These are phyloP conservation scores for Conringia planisiliqua DNA, from an alignment of 345 rosid species.

Conservation along the genomic window DNA sequence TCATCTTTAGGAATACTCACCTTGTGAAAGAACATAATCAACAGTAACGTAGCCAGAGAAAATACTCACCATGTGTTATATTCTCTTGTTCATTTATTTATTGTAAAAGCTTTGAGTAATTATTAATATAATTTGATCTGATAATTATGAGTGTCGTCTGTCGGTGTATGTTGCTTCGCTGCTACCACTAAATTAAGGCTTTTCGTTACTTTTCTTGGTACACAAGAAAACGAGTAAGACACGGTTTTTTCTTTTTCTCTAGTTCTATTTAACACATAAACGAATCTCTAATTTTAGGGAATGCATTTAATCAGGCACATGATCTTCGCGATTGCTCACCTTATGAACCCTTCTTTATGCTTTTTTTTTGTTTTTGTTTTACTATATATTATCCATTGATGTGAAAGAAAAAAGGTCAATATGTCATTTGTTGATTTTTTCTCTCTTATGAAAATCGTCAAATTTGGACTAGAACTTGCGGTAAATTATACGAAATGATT, in stretches of 20 bases:
- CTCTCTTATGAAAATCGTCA: not conserved
- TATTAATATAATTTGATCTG: not conserved
- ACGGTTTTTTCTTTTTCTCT: not conserved
- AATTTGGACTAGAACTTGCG: not conserved
- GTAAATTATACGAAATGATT: not conserved
- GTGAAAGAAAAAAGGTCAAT: not conserved
- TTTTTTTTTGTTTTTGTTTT: not conserved
- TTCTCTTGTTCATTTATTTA: not conserved
- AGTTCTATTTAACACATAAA: not conserved
- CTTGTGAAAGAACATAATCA: too few species aligned
- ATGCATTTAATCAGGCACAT: slow-evolving; percentile 21
- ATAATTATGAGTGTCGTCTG: slow-evolving; percentile 15
- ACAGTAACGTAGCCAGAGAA: too few species aligned
- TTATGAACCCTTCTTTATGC: not conserved
- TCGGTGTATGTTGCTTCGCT: slow-evolving; percentile 17
- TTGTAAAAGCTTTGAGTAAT: not conserved
- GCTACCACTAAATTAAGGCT: slow-evolving; percentile 2
- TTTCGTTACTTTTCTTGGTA: slow-evolving; percentile 30
- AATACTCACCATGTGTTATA: too few species aligned
- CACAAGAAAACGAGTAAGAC: slow-evolving; percentile 30
- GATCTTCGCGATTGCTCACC: slow-evolving; percentile 19
- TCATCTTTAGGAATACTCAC: too few species aligned
- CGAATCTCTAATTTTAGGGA: not conserved
- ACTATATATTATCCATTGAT: not conserved
- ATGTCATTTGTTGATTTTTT: not conserved